Conservation (phyloP, 352 stramenopile genomes). For the Thalassiosira mediterranea region DNA sequence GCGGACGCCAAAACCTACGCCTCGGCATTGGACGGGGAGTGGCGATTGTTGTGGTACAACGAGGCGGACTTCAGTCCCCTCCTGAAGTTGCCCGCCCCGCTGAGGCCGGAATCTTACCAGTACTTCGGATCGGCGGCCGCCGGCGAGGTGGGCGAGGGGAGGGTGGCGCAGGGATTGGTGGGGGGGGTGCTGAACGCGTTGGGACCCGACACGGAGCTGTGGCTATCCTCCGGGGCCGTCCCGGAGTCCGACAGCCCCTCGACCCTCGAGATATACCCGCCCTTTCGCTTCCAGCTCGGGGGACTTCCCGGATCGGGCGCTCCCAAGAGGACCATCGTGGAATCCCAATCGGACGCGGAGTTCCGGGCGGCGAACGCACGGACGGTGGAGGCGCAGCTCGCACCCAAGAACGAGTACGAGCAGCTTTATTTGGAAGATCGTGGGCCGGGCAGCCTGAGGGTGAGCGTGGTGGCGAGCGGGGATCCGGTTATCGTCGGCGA, state of each 20-base stretch:
- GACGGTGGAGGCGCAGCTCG: constrained; percentile 57
- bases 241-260: constrained; percentile 41
- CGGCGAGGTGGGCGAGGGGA: constrained; percentile 45
- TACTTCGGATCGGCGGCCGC: constrained; percentile 60
- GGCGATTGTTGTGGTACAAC: constrained; percentile 69
- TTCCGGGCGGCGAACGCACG: constrained; percentile 71
- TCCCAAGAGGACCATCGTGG: constrained; percentile 60
- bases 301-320: constrained; percentile 12
- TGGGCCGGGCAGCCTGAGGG: constrained; percentile 62
- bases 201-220: constrained; percentile 41
- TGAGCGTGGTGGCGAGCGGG: constrained; percentile 62
- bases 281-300: constrained; percentile 75
- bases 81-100: constrained; percentile 64
- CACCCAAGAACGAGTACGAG: constrained; percentile 71
- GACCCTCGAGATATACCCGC: constrained; percentile 70
- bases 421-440: constrained; percentile 77
- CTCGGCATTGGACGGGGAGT: constrained; percentile 60
- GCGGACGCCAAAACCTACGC: constrained; percentile 21
- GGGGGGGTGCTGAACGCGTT: constrained; percentile 48
- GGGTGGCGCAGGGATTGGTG: constrained; percentile 66
- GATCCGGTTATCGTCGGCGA: constrained; percentile 81
- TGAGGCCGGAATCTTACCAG: constrained; percentile 69
- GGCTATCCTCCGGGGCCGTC: constrained; percentile 60
- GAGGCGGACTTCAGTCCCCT: constrained; percentile 76
- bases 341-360: constrained; percentile 72